Percentiles rank a stretch among this genome's conserved stretches.
These are phyloP conservation scores for Schizophyllum commune DNA, from an alignment of 1,284 basidiomycete genomes.

Conservation along the genomic window DNA sequence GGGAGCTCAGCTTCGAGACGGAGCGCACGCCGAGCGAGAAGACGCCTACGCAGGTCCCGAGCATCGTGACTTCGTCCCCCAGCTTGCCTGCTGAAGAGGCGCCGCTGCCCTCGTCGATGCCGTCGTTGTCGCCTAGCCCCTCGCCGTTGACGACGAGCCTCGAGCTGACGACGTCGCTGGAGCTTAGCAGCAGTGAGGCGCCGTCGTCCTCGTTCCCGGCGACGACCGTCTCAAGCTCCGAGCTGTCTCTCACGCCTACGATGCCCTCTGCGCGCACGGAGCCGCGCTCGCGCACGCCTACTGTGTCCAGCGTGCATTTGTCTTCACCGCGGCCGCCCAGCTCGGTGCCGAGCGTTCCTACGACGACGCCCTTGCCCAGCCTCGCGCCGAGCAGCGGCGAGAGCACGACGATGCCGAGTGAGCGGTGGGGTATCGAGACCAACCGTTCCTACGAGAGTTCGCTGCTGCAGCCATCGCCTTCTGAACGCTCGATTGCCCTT, in stretches of 20 bases:
- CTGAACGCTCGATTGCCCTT: slow-evolving; percentile 11
- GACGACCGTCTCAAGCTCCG: background rate
- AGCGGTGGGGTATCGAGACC: background rate
- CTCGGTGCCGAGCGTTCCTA: background rate
- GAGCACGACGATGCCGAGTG: background rate
- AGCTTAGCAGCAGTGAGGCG: slow-evolving; percentile 5
- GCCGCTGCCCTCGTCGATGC: background rate
- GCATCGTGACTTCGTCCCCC: background rate
- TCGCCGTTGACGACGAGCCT: background rate
- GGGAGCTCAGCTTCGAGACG: background rate
- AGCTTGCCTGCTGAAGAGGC: background rate
- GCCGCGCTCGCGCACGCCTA: background rate
- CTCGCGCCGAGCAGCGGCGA: background rate
- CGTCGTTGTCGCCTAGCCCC: background rate
- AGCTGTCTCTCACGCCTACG: background rate
- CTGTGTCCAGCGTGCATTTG: background rate
- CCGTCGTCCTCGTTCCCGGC: background rate
- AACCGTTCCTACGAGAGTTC: slow-evolving; percentile 12
- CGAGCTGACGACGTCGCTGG: slow-evolving; percentile 9
- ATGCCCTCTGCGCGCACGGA: background rate
- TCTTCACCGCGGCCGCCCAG: background rate
- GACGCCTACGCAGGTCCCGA: slow-evolving; percentile 8
- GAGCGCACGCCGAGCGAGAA: background rate
- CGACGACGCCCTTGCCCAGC: background rate
- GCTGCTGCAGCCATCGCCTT: slow-evolving; percentile 12